Base-by-base conservation (phyloP, 2,329 filamentous ascomycete species). In the Fusarium sambucinum region DNA sequence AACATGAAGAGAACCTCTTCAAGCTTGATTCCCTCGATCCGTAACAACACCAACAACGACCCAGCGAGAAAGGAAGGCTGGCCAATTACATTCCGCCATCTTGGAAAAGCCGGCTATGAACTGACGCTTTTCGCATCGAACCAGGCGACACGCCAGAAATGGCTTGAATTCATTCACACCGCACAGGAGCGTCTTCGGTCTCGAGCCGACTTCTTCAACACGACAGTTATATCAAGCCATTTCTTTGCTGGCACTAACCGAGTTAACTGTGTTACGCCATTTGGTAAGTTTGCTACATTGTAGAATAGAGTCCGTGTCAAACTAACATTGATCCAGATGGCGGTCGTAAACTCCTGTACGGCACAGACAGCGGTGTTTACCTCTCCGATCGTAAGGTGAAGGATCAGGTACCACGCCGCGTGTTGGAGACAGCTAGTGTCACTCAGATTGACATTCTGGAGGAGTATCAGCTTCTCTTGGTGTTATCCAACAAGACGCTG, bases 371-470 rank as follows among this genome's bases (percentile, higher is more conserved):
- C 74, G 96, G 96, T 62, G 92, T 99, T 50, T 99, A 93, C 78
- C 85, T 98, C 29, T 94, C 92, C 35, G 96, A 99, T 73, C 91
- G 96, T 55, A 95, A 93, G 82, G 90, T 92, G 41, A 96, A 93
- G 79, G 94, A 97, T 81, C 90, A 78, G 83, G 86, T 77, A 80
- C 96, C 96, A 8, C 90, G 89, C 72, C 89, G 93, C 55, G 93
- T 97, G 33, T 86, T 99, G 56, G 96, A 99, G 76, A 89, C 90
- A 57, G 91, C 90, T 63, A 90, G 90, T 63, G 96, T 99, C 27
- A 97, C 95, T 1, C 96, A 99, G 78, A 91, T 99, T 66, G 96
- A 99, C 77, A 94, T 97, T 9, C 85, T 99, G 41, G 96, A 99
- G 79, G 94, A 98, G 79, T 97, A 98, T 77, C 90, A 94, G 72